Conservation (phyloP, 2,329 filamentous ascomycete genomes). For the Hypocrella siamensis region DNA sequence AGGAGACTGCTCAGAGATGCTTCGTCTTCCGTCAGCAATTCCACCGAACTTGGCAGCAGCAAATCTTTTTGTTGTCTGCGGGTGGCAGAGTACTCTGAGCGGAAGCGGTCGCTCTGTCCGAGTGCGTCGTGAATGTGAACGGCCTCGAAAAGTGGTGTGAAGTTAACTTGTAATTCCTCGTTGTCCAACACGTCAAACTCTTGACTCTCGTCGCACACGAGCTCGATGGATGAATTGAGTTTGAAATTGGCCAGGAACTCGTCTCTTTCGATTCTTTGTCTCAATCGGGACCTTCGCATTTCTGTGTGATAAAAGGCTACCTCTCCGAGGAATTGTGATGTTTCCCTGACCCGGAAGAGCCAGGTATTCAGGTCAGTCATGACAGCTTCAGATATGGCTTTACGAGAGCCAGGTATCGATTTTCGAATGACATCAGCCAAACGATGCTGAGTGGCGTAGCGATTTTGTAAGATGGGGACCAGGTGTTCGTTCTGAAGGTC, state of each 20-base stretch:
- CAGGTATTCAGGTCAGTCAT: slow-evolving; percentile 96
- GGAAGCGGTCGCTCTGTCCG: slow-evolving; percentile 82
- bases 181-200: slow-evolving; percentile 94
- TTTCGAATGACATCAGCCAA: slow-evolving; percentile 92
- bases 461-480: slow-evolving; percentile 52
- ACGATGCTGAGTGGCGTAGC: slow-evolving; percentile 86
- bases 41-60: slow-evolving; percentile 61
- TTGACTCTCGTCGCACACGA: slow-evolving; percentile 87
- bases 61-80: slow-evolving; percentile 84
- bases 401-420: slow-evolving; percentile 84
- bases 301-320: slow-evolving; percentile 96
- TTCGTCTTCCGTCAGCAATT: slow-evolving; percentile 68
- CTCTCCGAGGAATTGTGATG: slow-evolving; percentile 88
- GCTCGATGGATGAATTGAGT: slow-evolving; percentile 86
- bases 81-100: slow-evolving; percentile 81
- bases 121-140: slow-evolving; percentile 93
- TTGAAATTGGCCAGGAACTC: slow-evolving; percentile 69
- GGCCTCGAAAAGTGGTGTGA: slow-evolving; percentile 85
- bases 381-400: slow-evolving; percentile 86
- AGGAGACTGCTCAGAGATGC: slow-evolving; percentile 76
- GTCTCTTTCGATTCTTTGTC: slow-evolving; percentile 64
- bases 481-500: slow-evolving; percentile 94
- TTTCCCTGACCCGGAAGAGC: slow-evolving; percentile 89
- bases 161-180: slow-evolving; percentile 87
- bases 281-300: slow-evolving; percentile 65